Evolutionary conservation across 495 filamentous ascomycete genomes (phyloP).

Genomic region (Penicillium lividum): DNA sequence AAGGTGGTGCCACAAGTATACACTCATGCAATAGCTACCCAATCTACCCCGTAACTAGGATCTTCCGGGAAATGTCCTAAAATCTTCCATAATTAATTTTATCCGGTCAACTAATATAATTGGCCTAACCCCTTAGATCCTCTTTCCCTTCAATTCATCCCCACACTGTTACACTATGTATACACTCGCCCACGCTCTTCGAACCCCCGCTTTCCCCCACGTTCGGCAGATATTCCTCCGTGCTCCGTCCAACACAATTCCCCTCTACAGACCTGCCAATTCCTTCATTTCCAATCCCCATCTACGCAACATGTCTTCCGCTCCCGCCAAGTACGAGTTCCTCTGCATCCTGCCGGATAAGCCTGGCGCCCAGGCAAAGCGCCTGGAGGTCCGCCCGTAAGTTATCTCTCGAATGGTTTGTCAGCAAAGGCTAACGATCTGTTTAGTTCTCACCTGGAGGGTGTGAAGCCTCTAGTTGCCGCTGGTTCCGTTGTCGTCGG

Average conservation of each 20-base stretch:
- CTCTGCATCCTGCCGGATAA: conserved; percentile 83
- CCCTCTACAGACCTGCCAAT: conserved; percentile 7
- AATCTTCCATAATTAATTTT: not conserved
- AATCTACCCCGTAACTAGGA: not conserved
- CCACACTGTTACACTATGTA: not conserved
- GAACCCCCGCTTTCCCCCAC: conserved; percentile 28
- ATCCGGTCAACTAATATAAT: not conserved
- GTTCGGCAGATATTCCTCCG: conserved; percentile 20
- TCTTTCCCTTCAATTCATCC: conserved; percentile 1
- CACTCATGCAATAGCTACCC: too few species aligned
- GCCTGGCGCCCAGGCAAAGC: conserved; percentile 61
- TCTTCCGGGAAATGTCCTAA: not conserved
- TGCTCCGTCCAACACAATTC: conserved; percentile 7
- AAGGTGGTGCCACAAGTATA: too few species aligned
- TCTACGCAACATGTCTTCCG: conserved; percentile 33
- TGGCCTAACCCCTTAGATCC: not conserved
- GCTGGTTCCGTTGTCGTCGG: conserved; percentile 36
- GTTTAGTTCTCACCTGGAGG: conserved; percentile 36
- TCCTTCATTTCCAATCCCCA: conserved; percentile 4
- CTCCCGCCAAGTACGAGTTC: conserved; percentile 68
- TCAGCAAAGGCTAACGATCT: not conserved
- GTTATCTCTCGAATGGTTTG: not conserved
- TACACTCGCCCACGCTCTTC: conserved; percentile 8
- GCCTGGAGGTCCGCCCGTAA: conserved; percentile 72
- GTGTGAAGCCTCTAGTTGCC: conserved; percentile 36